Evolutionary conservation across 306 rosid genomes (phyloP).

Genomic region (Prunus campanulata): DNA sequence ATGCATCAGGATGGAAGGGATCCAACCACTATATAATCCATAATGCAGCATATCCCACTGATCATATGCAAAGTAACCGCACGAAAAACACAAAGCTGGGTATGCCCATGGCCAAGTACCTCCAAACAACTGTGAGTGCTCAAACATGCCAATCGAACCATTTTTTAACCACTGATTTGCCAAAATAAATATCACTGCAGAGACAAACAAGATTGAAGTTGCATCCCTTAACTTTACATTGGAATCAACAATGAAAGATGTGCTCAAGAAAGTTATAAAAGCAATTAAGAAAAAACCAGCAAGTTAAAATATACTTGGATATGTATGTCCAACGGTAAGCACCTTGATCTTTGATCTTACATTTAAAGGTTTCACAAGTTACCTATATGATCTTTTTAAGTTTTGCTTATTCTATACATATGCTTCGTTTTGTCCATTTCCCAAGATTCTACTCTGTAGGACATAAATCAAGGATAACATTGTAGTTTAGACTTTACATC

Average conservation of each 20-base stretch:
- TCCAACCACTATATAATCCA: constrained; percentile 66
- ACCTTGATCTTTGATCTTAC: neutral
- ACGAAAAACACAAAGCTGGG: constrained; percentile 85
- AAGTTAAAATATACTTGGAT: neutral
- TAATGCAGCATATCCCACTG: constrained; percentile 90
- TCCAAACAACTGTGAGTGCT: constrained; percentile 72
- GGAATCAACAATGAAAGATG: neutral
- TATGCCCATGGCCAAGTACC: constrained; percentile 87
- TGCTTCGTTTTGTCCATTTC: neutral
- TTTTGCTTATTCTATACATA: neutral
- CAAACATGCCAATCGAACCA: constrained; percentile 67
- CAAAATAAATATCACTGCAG: constrained; percentile 74
- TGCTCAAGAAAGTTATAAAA: neutral
- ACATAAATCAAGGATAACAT: neutral
- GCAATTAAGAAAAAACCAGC: neutral
- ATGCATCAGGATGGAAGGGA: constrained; percentile 82
- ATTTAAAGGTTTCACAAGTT: neutral
- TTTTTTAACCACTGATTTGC: constrained; percentile 43
- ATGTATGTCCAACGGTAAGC: neutral
- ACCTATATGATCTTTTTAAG: neutral
- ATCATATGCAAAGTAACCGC: constrained; percentile 97
- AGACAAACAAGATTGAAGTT: constrained; percentile 1
- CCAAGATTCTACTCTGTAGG: neutral
- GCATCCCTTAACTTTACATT: neutral
- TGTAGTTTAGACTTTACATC: neutral